Base-by-base conservation (phyloP, 1,139 yeast species). In the Kodamaea sp. region DNA sequence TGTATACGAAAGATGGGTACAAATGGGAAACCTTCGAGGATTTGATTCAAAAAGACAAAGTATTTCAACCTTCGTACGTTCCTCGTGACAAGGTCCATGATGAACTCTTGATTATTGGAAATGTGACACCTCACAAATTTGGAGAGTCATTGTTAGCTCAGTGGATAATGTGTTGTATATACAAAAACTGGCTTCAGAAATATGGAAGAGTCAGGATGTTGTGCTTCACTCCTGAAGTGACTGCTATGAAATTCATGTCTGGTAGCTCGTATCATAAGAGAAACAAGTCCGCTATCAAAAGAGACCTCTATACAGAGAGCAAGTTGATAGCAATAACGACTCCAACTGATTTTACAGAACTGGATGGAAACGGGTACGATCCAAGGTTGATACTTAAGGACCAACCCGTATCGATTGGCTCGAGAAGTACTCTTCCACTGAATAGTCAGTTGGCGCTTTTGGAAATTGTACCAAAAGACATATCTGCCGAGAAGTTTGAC, bases 121-220 rank as follows among this genome's bases (percentile, higher is more conserved):
- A 85, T 52, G 65, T 85, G 31, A 67, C 86, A 0, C 68, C 73
- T 10, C 40, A 56, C 22, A 50, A 50, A 24, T 58, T 65, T 18
- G 88, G 88, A 5, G 95, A 85, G 53, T 77, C 83, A 29, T 67
- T 86, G 16, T 58, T 83, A 24, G 83, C 86, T 31, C 96, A 88
- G 60, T 85, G 90, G 80, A 57, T 85, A 21, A 73, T 73, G 47
- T 85, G 95, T 55, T 65, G 83, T 27, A 79, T 76, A 1, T 73
- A 82, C 53, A 69, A 74, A 32, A 85, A 84, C 50, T 87, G 96
- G 96, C 56, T 86, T 11, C 84, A 81, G 46, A 66, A 69, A 44
- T 84, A 73, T 53, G 96, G 96, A 0, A 67, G 84, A 34, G 88
- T 85, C 2, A 64, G 85, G 38, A 77, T 85, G 81, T 59, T 87